phyloP scores from a whole-genome alignment of 2,329 filamentous ascomycete genomes.

The Fusarium penzigii region DNA sequence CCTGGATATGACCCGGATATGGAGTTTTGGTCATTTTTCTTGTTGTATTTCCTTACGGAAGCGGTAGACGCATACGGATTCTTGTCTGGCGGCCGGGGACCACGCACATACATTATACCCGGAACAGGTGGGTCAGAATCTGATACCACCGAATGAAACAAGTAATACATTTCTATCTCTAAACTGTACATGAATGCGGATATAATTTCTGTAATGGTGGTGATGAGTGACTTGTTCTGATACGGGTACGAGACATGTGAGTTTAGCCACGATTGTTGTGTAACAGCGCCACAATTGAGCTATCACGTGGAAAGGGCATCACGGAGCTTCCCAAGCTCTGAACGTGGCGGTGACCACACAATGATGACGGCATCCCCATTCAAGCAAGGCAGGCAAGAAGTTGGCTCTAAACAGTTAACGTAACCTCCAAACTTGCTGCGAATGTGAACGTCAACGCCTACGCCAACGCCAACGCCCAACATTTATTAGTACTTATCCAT shows the following conservation, averaged over 20 bases:
- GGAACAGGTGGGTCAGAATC: background rate
- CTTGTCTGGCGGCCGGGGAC: slow-evolving; percentile 3
- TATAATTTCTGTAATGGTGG: too few relatives aligned
- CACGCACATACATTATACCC: slow-evolving; percentile 18
- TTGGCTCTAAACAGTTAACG: slow-evolving; percentile 18
- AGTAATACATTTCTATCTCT: too few relatives aligned
- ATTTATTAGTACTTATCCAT: slow-evolving; percentile 9
- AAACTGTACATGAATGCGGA: too few relatives aligned
- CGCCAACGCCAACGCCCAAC: slow-evolving; percentile 22
- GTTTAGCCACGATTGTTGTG: too few relatives aligned
- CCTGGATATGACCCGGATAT: slow-evolving; percentile 9
- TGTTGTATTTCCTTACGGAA: slow-evolving; percentile 11
- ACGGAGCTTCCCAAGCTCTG: slow-evolving; percentile 15
- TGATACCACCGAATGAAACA: background rate
- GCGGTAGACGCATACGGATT: slow-evolving; percentile 13
- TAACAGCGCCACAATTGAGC: background rate
- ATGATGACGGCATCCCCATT: slow-evolving; percentile 32
- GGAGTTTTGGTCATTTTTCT: slow-evolving; percentile 22
- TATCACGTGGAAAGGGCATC: slow-evolving; percentile 23
- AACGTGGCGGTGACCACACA: slow-evolving; percentile 23
- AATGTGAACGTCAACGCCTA: slow-evolving; percentile 16
- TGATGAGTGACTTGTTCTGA: too few relatives aligned
- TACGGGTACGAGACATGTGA: too few relatives aligned
- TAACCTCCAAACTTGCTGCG: background rate
- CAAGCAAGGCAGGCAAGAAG: slow-evolving; percentile 22